phyloP scores from a whole-genome alignment of 1,284 basidiomycete genomes.

The Earliella scabrosa region DNA sequence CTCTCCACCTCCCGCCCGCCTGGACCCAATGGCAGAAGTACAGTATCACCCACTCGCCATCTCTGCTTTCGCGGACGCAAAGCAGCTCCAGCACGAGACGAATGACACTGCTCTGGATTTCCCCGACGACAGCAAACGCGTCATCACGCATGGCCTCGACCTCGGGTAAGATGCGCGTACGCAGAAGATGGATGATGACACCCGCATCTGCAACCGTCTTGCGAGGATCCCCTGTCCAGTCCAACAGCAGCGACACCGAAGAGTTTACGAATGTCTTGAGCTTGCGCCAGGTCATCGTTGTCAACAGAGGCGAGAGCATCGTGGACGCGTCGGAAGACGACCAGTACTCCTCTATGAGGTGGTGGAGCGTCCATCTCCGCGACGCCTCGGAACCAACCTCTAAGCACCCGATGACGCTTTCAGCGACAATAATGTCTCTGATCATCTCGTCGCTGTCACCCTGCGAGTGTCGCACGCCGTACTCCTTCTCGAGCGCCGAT shows the following conservation, averaged over 20 bases:
- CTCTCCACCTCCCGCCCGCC: constrained; percentile 45
- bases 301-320: constrained; percentile 33
- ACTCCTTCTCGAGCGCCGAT: constrained; percentile 41
- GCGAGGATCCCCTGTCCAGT: constrained; percentile 19
- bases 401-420: constrained; percentile 41
- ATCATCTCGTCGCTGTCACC: constrained; percentile 35
- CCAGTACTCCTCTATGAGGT: constrained; percentile 53
- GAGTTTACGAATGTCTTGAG: constrained; percentile 45
- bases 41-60: constrained; percentile 33
- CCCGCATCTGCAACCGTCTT: constrained; percentile 31
- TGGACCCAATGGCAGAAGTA: constrained; percentile 48
- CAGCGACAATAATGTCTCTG: constrained; percentile 34
- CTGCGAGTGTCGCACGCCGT: constrained; percentile 35
- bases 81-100: constrained; percentile 48
- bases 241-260: constrained; percentile 39
- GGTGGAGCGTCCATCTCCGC: constrained; percentile 37
- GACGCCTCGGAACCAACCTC: constrained; percentile 37
- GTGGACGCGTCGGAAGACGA: constrained; percentile 36
- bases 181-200: constrained; percentile 46
- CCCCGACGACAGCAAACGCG: constrained; percentile 24
- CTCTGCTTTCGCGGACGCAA: constrained; percentile 36
- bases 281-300: constrained; percentile 40
- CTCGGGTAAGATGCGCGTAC: constrained; percentile 53
- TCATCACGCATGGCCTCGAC: constrained; percentile 40
- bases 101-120: constrained; percentile 34